phyloP scores from a whole-genome alignment of 345 rosid genomes.

The Eucalyptus marginata region DNA sequence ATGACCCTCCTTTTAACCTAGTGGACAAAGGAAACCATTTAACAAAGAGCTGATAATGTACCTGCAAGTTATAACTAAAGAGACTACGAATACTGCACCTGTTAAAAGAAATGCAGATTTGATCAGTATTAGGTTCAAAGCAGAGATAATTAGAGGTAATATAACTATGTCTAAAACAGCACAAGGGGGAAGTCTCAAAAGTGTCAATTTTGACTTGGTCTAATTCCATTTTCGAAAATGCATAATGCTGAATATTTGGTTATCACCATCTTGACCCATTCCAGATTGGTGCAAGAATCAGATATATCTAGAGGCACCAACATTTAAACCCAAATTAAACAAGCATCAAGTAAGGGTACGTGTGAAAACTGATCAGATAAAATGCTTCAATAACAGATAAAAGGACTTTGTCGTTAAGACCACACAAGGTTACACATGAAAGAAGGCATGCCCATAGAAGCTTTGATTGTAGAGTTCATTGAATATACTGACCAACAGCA shows the following conservation, averaged over 20 bases:
- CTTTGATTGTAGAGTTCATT: neutral
- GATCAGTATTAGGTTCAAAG: neutral
- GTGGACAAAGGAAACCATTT: neutral
- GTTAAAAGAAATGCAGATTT: slow-evolving; percentile 1
- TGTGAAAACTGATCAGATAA: neutral
- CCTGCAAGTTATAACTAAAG: slow-evolving; percentile 91
- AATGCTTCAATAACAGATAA: neutral
- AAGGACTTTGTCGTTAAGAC: neutral
- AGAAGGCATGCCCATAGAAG: neutral
- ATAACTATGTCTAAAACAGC: neutral
- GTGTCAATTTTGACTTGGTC: neutral
- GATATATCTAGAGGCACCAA: neutral
- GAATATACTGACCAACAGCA: slow-evolving; percentile 65
- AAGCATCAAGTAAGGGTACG: neutral
- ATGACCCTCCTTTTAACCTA: neutral
- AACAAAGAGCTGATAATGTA: neutral
- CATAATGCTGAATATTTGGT: neutral
- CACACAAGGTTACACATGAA: neutral
- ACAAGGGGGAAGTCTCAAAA: neutral
- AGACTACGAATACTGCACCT: slow-evolving; percentile 92
- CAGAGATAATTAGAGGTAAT: neutral
- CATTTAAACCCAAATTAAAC: neutral
- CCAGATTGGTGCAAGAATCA: neutral
- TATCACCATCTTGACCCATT: neutral
- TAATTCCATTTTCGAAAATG: neutral